Base-by-base conservation (phyloP, 768 basidiomycete species). In the Phlegmacium glaucopus region DNA sequence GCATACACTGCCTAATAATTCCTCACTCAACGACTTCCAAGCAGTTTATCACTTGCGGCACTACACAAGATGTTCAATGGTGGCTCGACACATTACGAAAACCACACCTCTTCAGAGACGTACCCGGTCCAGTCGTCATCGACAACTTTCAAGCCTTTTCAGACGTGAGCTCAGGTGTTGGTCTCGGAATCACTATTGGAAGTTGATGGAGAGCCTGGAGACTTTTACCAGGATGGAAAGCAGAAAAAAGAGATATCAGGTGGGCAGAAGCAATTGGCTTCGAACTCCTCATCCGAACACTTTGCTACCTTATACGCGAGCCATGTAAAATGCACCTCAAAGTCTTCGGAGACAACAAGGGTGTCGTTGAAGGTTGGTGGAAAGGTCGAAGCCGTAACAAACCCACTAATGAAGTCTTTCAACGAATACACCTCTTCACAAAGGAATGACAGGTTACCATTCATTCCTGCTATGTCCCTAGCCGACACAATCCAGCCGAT, bases 221-320 rank as follows among this genome's bases (percentile, higher is more conserved):
- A 8, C 45, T 38, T 3, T 3, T 25, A 11, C 35, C 35, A 2
- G 61, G 59, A 0, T 75, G 70, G 72, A 42, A 60, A 13, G 25
- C 39, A 2, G 50, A 61, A 18, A 32, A 57, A 0, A 32, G 61
- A 1, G 68, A 76, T 46, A 78, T 77, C 45, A 57, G 59, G 0
- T 78, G 75, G 73, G 73, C 72, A 0, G 72, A 79, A 50, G 68
- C 66, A 0, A 49, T 75, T 9, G 68, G 68, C 0, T 69, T 78
- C 42, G 61, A 75, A 25, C 52, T 76, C 13, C 68, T 76, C 28
- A 44, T n/a, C n/a, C n/a, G n/a, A n/a, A n/a, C n/a, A n/a, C n/a
- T n/a, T n/a, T n/a, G n/a, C n/a, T n/a, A n/a, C n/a, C n/a, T n/a
- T n/a, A n/a, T n/a, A n/a, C n/a, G n/a, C n/a, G n/a, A n/a, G n/a